These are phyloP conservation scores for Fusarium transvaalense DNA, from an alignment of 2,329 filamentous ascomycete species.

Conservation along the genomic window DNA sequence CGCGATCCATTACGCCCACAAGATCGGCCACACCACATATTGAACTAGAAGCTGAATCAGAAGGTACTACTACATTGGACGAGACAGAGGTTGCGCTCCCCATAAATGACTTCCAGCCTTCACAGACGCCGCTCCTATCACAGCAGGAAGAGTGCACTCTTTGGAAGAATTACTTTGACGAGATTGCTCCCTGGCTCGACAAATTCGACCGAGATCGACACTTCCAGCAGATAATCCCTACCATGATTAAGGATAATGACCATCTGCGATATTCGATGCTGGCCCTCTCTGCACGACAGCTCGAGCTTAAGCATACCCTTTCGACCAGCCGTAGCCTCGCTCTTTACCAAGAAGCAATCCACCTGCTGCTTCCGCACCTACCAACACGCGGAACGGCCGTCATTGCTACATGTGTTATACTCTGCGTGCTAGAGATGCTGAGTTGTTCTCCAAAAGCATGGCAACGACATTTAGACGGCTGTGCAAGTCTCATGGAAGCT, in stretches of 20 bases:
- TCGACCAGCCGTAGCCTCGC: slow-evolving; percentile 58
- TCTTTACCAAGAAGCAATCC: slow-evolving; percentile 65
- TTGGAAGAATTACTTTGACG: slow-evolving; percentile 59
- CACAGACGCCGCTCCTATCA: slow-evolving; percentile 38
- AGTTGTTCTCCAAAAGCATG: slow-evolving; percentile 62
- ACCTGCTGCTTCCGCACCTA: slow-evolving; percentile 61
- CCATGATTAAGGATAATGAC: slow-evolving; percentile 58
- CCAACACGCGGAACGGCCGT: slow-evolving; percentile 62
- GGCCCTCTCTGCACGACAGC: slow-evolving; percentile 64
- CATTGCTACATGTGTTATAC: slow-evolving; percentile 65
- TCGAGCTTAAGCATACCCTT: slow-evolving; percentile 57
- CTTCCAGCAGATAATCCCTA: slow-evolving; percentile 62
- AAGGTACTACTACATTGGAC: slow-evolving; percentile 12
- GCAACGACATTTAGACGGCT: slow-evolving; percentile 65
- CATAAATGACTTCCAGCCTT: slow-evolving; percentile 36
- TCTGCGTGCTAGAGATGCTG: slow-evolving; percentile 68
- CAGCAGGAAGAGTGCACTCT: slow-evolving; percentile 52
- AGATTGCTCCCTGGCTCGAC: slow-evolving; percentile 62
- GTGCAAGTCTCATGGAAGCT: slow-evolving; percentile 63
- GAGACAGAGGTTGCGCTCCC: slow-evolving; percentile 26
- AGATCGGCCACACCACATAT: slow-evolving; percentile 41
- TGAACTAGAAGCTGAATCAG: slow-evolving; percentile 25
- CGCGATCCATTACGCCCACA: slow-evolving; percentile 56
- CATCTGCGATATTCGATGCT: slow-evolving; percentile 63
- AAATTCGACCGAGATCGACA: slow-evolving; percentile 65